Conservation (phyloP, 2,329 filamentous ascomycete species). For the Trichoderma polysporum region DNA sequence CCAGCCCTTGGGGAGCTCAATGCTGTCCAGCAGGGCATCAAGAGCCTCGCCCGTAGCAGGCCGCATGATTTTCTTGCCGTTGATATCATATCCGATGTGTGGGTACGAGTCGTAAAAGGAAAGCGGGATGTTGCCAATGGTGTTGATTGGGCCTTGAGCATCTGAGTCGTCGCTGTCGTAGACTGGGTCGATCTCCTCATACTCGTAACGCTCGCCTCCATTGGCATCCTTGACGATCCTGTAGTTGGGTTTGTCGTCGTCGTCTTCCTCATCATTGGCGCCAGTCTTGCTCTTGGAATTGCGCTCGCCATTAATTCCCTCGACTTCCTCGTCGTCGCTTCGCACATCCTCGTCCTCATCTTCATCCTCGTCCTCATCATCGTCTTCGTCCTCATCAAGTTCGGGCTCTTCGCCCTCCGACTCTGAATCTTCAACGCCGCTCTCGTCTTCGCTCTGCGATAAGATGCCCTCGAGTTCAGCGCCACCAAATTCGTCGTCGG, state of each 20-base stretch:
- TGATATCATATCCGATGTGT: conserved; percentile 98
- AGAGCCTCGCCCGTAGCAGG: conserved; percentile 91
- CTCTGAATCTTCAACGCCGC: conserved; percentile 15
- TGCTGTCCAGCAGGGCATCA: conserved; percentile 91
- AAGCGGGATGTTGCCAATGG: conserved; percentile 90
- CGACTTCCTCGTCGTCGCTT: not conserved
- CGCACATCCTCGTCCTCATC: conserved; percentile 33
- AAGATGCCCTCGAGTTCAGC: conserved; percentile 55
- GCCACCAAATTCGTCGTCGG: conserved; percentile 59
- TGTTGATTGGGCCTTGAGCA: conserved; percentile 75
- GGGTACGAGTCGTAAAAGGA: conserved; percentile 97
- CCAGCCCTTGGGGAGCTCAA: conserved; percentile 96
- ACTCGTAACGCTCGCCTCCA: conserved; percentile 85
- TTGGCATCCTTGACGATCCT: conserved; percentile 76
- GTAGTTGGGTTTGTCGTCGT: conserved; percentile 32
- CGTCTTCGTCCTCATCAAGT: conserved; percentile 43
- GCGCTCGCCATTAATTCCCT: not conserved
- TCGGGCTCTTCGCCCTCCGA: conserved; percentile 32
- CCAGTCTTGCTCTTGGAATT: not conserved
- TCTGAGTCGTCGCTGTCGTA: conserved; percentile 97
- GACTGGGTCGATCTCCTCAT: conserved; percentile 87
- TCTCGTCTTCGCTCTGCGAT: conserved; percentile 50
- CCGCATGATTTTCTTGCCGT: conserved; percentile 96
- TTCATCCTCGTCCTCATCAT: conserved; percentile 42
- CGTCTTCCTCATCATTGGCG: not conserved